phyloP scores from a whole-genome alignment of 495 filamentous ascomycete species.

The Massariosphaeria phaeospora region DNA sequence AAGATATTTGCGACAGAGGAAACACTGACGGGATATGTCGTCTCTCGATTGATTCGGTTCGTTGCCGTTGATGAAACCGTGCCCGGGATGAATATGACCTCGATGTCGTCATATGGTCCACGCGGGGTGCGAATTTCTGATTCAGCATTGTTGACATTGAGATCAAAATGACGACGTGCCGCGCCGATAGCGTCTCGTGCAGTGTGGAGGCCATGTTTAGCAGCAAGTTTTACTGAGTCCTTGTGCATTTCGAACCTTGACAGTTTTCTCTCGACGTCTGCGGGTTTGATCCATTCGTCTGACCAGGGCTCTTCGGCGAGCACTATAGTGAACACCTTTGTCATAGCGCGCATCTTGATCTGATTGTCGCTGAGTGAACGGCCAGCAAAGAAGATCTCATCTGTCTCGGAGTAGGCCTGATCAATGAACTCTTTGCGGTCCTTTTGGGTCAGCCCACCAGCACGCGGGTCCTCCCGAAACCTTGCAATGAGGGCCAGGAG shows the following conservation, averaged over 20 bases:
- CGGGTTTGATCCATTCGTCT: conserved; percentile 29
- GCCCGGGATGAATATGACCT: conserved; percentile 31
- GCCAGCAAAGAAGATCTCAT: conserved; percentile 13
- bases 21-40: conserved; percentile 26
- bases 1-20: conserved; percentile 18
- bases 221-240: conserved; percentile 18
- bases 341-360: conserved; percentile 26
- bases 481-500: conserved; percentile 13
- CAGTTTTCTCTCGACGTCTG: conserved; percentile 30
- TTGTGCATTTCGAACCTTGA: conserved; percentile 27
- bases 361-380: conserved; percentile 10
- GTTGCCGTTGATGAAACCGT: conserved; percentile 30
- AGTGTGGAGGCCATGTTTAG: conserved; percentile 11
- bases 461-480: conserved; percentile 6
- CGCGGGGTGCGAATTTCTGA: conserved; percentile 1
- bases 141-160: neutral
- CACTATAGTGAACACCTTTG: conserved; percentile 26
- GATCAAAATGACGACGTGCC: conserved; percentile 9
- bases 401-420: conserved; percentile 7
- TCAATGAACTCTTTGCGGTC: conserved; percentile 23
- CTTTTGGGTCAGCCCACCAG: conserved; percentile 6
- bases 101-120: conserved; percentile 30
- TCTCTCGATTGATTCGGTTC: conserved; percentile 22
- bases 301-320: conserved; percentile 32
- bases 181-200: conserved; percentile 21